Evolutionary conservation across 2,329 filamentous ascomycete species (phyloP), one percentile per base, ranked within the genome.

Genomic region (Emericellopsis atlantica): DNA sequence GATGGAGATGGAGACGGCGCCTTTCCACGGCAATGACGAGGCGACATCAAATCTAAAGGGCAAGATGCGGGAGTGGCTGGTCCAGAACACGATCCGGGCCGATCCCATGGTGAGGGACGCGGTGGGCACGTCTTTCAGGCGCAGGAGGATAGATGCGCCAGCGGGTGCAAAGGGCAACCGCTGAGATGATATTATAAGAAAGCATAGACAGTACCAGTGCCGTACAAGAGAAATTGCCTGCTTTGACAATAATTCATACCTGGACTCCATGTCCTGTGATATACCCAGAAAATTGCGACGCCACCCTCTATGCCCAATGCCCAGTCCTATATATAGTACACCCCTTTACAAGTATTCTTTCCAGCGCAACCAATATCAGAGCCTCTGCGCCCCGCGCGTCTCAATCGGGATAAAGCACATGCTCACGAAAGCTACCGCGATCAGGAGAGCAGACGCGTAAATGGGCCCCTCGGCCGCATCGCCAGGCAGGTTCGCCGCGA

Each of bases 91-190:
- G 12, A 83, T 93, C 44, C 73, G 78, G 48, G 77, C 74, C 37
- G 84, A 90, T 59, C 81, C 80, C 1, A 85, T 90, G 62, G 90
- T 96, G 8, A 74, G 80, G 49, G 81, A 86, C 58, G 88, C 88
- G 1, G 69, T 95, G 49, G 79, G 78, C 21, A 73, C 70, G 44
- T 78, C 79, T 23, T 62, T 89, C 43, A 71, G 75, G 55, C 77
- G 70, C 54, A 65, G 77, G 50, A 70, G 81, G 48, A 57, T 67
- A 12, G 76, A 79, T 52, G 79, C 72, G 12, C 79, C 79, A 2
- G 67, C 69, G 14, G 79, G 79, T 3, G 79, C 79, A 4, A 69
- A 57, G 47, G 73, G 72, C 6, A 74, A 59, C 22, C 63, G 60
- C 51, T 72, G 32, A 40, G 29, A 40, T 23, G 8, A 21, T 11